A percentile compares a stretch with the other conserved stretches of the same genome.
Conservation (phyloP, 805 yeast genomes). For the Suhomyces faveliae region DNA sequence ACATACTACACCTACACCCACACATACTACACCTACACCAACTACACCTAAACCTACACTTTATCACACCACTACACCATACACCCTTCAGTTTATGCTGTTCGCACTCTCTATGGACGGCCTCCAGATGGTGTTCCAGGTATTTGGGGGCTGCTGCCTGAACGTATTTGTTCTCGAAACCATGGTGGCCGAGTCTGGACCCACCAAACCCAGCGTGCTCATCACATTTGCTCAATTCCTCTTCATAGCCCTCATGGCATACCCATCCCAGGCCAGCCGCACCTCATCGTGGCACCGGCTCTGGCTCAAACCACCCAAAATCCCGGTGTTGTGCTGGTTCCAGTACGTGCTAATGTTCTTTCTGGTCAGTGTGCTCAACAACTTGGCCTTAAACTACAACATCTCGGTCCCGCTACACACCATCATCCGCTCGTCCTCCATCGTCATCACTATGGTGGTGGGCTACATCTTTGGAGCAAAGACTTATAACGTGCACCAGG, state of each 20-base stretch:
- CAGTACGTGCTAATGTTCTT: constrained; percentile 52
- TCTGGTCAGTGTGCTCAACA: constrained; percentile 51
- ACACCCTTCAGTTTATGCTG: neutral
- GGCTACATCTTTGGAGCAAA: constrained; percentile 49
- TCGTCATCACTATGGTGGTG: constrained; percentile 57
- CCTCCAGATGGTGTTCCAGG: neutral
- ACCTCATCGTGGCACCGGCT: constrained; percentile 19
- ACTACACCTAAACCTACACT: no score
- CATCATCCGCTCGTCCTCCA: constrained; percentile 61
- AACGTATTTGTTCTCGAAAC: constrained; percentile 65
- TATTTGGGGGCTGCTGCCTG: constrained; percentile 74
- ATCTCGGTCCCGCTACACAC: constrained; percentile 68
- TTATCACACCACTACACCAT: no score
- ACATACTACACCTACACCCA: neutral
- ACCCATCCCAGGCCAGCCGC: constrained; percentile 33
- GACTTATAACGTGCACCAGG: constrained; percentile 45
- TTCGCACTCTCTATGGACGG: neutral
- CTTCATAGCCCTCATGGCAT: constrained; percentile 42
- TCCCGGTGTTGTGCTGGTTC: constrained; percentile 46
- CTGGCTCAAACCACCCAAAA: constrained; percentile 29
- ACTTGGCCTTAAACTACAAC: constrained; percentile 54
- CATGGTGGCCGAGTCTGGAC: constrained; percentile 30
- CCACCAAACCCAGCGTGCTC: constrained; percentile 41
- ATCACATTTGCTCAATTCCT: constrained; percentile 60
- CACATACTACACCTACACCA: neutral